Evolutionary conservation across 2,329 filamentous ascomycete genomes (phyloP), one percentile per base, ranked within the genome.

Genomic region (Fusarium redolens): DNA sequence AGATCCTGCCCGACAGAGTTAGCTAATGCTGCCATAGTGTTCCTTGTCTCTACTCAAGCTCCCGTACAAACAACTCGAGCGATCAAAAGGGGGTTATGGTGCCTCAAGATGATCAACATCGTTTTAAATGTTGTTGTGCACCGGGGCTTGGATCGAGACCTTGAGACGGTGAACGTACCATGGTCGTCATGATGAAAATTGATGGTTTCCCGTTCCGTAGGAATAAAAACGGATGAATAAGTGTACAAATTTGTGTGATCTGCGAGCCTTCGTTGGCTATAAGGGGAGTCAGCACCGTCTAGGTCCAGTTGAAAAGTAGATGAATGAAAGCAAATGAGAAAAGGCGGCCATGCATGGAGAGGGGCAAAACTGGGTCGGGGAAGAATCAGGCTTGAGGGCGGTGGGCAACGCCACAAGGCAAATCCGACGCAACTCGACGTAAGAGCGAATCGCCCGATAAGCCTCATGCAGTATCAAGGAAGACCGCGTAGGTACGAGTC

Each of bases 1-100:
- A 99, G 92, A 91, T 99, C 96, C 96, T 98, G 79, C 41, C 40
- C 18, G 31, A 38, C 11, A 41, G 54, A 6, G 68, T 80, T 74
- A 79, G 76, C 40, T 25, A 56, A 50, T 54, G 28, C 30, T 57
- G 52, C 18, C 51, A 30, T 11, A 14, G 33, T 25, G 18, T 12
- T 15, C n/a, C 5, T 31, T 33, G 7, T 30, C 37, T 59, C 47
- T 41, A n/a, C 37, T 22, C 43, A 47, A 58, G 52, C 55, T 43
- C 40, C 18, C 15, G 35, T 40, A 55, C 52, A 22, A 35, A 22
- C 8, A n/a, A 35, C 28, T 31, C 13, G 20, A n/a, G 18, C 6
- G 13, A 50, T 48, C 38, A 45, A 30, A 37, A 15, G 17, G 40
- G 51, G 20, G 30, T 14, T 20, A 7, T 18, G 17, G 31, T 33